Conservation (phyloP, 148 eudicot species). For the Persicaria tinctoria region DNA sequence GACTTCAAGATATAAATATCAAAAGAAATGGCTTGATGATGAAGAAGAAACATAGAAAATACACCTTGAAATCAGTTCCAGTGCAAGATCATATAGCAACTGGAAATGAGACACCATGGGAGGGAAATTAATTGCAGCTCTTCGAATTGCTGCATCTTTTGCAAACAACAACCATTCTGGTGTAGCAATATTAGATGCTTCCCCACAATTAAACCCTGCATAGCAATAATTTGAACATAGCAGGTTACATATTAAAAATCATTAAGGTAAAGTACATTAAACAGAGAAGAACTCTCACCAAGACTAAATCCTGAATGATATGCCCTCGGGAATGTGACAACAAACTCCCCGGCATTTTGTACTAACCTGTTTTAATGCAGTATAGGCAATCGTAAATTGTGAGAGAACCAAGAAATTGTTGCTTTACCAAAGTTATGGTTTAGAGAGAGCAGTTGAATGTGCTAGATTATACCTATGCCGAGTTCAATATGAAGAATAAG, state of each 20-base stretch:
- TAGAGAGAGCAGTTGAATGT: background rate
- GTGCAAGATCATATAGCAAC: constrained; percentile 89
- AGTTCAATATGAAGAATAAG: background rate
- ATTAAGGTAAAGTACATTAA: background rate
- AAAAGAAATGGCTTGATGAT: constrained; percentile 3
- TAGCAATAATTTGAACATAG: constrained; percentile 6
- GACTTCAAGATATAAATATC: background rate
- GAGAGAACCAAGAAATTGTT: background rate
- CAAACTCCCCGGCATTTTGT: constrained; percentile 99
- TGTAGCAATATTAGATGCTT: constrained; percentile 98
- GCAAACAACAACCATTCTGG: constrained; percentile 96
- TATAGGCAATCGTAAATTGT: background rate
- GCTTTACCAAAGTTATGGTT: background rate
- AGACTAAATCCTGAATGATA: constrained; percentile 99
- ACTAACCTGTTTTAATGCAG: constrained; percentile 50
- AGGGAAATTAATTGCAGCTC: constrained; percentile 87
- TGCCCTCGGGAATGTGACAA: constrained; percentile 94
- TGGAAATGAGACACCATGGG: constrained; percentile 99
- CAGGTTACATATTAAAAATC: background rate
- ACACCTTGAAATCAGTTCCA: constrained; percentile 76
- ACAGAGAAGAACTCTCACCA: constrained; percentile 35
- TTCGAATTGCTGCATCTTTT: constrained; percentile 93
- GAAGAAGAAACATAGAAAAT: constrained; percentile 18
- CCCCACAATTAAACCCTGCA: constrained; percentile 82
- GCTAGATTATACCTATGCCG: background rate